These are phyloP conservation scores for Bipolaris victoriae DNA, from an alignment of 2,329 filamentous ascomycete genomes.

Conservation along the genomic window DNA sequence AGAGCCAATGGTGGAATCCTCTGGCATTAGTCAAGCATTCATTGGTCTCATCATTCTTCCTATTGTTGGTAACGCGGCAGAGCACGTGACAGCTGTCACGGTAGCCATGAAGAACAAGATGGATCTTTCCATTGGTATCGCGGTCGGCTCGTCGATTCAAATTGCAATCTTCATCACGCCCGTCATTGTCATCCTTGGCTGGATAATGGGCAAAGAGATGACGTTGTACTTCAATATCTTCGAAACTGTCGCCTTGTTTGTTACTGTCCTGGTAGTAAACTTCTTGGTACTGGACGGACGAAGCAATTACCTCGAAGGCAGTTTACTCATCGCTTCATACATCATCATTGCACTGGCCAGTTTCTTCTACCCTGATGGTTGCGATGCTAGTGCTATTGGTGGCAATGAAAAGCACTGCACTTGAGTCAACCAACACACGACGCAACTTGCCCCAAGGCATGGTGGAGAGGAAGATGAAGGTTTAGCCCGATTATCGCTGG, in stretches of 20 bases:
- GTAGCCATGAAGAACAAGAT: conserved; percentile 86
- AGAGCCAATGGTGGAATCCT: conserved; percentile 66
- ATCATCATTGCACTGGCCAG: conserved; percentile 71
- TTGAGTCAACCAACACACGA: conserved; percentile 4
- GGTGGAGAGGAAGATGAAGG: conserved; percentile 28
- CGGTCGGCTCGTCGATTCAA: conserved; percentile 80
- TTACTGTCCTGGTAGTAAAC: conserved; percentile 82
- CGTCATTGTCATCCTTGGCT: conserved; percentile 76
- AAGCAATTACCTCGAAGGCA: conserved; percentile 82
- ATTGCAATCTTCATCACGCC: conserved; percentile 80
- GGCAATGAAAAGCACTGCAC: conserved; percentile 42
- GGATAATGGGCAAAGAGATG: conserved; percentile 77
- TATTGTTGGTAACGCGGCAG: conserved; percentile 83
- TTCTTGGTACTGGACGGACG: conserved; percentile 84
- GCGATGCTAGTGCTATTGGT: conserved; percentile 53
- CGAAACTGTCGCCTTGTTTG: conserved; percentile 75
- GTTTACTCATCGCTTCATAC: conserved; percentile 76
- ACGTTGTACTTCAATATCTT: conserved; percentile 67
- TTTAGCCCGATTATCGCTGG: conserved; percentile 10
- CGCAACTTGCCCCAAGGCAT: conserved; percentile 17
- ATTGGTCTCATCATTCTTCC: conserved; percentile 80
- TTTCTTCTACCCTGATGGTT: conserved; percentile 57
- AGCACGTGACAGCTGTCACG: conserved; percentile 80
- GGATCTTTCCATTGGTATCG: conserved; percentile 81
- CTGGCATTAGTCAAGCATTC: conserved; percentile 72